A percentile compares a stretch with the other conserved stretches of the same genome.
Evolutionary conservation across 371 early-diverging fungal genomes (phyloP).

Genomic region (Mortierella sp.): DNA sequence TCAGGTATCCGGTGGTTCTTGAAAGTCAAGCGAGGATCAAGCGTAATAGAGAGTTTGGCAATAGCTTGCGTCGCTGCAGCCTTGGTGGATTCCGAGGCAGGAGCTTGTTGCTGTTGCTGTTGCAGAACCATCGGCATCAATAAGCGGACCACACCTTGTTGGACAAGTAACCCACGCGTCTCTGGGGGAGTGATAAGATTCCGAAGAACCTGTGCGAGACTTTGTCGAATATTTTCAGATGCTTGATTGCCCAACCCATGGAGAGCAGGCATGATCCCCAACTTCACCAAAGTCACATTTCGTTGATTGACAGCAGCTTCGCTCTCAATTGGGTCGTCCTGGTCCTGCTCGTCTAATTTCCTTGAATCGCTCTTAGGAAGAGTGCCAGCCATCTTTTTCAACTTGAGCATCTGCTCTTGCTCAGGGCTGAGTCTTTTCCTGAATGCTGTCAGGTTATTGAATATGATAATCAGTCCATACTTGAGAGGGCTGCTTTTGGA

Average conservation of each 20-base stretch:
- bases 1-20: constrained; percentile 70
- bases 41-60: constrained; percentile 92
- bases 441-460: constrained; percentile 80
- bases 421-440: constrained; percentile 78
- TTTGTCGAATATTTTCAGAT: constrained; percentile 70
- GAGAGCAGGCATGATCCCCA: constrained; percentile 71
- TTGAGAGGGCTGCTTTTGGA: constrained; percentile 55
- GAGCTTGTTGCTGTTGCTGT: constrained; percentile 13
- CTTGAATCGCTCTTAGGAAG: constrained; percentile 58
- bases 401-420: constrained; percentile 83
- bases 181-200: constrained; percentile 78
- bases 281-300: constrained; percentile 62
- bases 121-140: constrained; percentile 67
- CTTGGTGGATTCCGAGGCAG: constrained; percentile 34
- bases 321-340: constrained; percentile 66
- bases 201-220: constrained; percentile 76
- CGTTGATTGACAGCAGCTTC: constrained; percentile 75
- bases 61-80: constrained; percentile 82
- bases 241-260: constrained; percentile 66
- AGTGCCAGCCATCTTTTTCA: constrained; percentile 75
- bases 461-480: constrained; percentile 80
- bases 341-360: constrained; percentile 31
- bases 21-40: constrained; percentile 90
- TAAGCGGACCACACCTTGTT: constrained; percentile 82
- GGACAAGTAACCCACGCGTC: constrained; percentile 83